Evolutionary conservation across 768 basidiomycete species (phyloP).

Genomic region (Phanerochaete sordida): DNA sequence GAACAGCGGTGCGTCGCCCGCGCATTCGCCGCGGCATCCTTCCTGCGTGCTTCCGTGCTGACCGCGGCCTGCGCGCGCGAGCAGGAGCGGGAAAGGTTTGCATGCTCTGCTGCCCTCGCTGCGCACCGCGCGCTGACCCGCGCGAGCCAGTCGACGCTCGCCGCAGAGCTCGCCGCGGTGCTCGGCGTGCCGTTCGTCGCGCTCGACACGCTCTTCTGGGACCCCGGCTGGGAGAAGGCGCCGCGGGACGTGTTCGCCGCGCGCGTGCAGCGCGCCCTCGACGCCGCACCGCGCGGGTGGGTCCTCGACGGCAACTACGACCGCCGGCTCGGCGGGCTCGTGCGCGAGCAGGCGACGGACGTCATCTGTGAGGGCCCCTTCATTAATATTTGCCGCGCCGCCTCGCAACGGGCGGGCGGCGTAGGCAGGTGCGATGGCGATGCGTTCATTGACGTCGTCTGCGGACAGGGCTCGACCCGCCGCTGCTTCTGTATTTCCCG

Average conservation of each 20-base stretch:
- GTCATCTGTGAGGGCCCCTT: slow-evolving; percentile 27
- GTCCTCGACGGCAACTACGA: slow-evolving; percentile 22
- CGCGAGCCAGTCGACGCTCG: slow-evolving; percentile 46
- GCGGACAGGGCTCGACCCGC: slow-evolving; percentile 62
- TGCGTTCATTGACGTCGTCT: neutral
- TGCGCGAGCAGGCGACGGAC: slow-evolving; percentile 18
- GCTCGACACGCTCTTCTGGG: slow-evolving; percentile 34
- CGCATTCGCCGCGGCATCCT: too few relatives aligned
- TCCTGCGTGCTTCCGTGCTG: too few relatives aligned
- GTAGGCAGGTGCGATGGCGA: too few relatives aligned
- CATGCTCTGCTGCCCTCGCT: neutral
- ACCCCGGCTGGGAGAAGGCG: slow-evolving; percentile 10
- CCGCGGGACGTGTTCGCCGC: slow-evolving; percentile 13
- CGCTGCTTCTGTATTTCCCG: slow-evolving; percentile 56
- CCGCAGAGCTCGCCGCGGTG: slow-evolving; percentile 36
- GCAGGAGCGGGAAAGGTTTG: slow-evolving; percentile 40
- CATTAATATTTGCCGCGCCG: slow-evolving; percentile 30
- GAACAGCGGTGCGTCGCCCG: slow-evolving; percentile 45
- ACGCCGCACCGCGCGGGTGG: slow-evolving; percentile 14
- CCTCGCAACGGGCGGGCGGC: too few relatives aligned
- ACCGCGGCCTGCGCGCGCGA: neutral
- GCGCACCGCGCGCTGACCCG: neutral
- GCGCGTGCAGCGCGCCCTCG: slow-evolving; percentile 12
- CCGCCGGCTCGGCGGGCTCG: slow-evolving; percentile 6
- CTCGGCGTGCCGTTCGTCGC: slow-evolving; percentile 44